phyloP scores from a whole-genome alignment of 345 rosid genomes.

The Turnera subulata region DNA sequence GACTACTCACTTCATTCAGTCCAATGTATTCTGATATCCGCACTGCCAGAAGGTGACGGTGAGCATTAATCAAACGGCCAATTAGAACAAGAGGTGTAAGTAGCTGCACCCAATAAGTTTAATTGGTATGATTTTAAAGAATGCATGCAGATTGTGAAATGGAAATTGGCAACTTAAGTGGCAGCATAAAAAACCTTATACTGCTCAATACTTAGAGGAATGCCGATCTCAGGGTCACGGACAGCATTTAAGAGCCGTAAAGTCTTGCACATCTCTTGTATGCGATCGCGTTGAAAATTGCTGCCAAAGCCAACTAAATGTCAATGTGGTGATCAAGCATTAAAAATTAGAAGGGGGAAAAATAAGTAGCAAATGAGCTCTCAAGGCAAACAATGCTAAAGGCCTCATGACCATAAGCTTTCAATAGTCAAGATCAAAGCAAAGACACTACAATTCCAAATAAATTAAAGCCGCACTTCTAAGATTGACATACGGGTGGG shows the following conservation, averaged over 20 bases:
- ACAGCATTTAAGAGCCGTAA: conserved; percentile 89
- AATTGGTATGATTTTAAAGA: conserved; percentile 21
- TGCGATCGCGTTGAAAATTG: conserved; percentile 83
- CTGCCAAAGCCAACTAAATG: conserved; percentile 69
- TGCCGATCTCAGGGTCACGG: conserved; percentile 75
- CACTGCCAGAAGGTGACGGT: conserved; percentile 78
- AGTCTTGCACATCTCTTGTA: conserved; percentile 88
- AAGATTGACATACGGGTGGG: no score
- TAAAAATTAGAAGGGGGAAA: conserved; percentile 8
- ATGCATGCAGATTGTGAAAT: conserved; percentile 2
- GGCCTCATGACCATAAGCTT: no score
- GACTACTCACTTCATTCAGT: conserved; percentile 82
- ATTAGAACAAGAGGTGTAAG: conserved; percentile 80
- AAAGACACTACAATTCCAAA: no score
- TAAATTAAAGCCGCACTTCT: no score
- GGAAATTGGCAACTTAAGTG: conserved; percentile 3
- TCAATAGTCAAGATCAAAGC: no score
- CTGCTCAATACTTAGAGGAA: conserved; percentile 85
- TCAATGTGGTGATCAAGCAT: conserved; percentile 48
- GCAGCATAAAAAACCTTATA: conserved; percentile 61
- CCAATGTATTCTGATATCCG: conserved; percentile 85
- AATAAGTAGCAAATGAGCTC: not conserved
- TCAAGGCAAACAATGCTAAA: not conserved
- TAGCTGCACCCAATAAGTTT: conserved; percentile 43
- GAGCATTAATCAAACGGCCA: conserved; percentile 86